Percentiles rank a stretch among this genome's conserved stretches.
phyloP scores from a whole-genome alignment of 1,284 basidiomycete genomes.

The Austroboletus niveus region DNA sequence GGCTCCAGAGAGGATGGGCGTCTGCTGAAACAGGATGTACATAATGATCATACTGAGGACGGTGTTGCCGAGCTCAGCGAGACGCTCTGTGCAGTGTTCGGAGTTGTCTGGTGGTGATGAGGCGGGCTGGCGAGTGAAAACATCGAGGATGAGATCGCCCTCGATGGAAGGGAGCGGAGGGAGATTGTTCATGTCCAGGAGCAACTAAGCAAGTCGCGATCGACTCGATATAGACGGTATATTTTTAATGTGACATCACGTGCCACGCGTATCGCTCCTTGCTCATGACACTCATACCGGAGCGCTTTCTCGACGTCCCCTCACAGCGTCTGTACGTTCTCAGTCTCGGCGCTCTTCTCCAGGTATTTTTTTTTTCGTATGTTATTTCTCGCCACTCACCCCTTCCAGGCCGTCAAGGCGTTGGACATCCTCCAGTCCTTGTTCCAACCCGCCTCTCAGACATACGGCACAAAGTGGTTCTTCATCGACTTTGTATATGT shows the following conservation, averaged over 20 bases:
- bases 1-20: slow-evolving; percentile 38
- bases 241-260: background rate
- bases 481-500: slow-evolving; percentile 65
- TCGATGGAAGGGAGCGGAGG: slow-evolving; percentile 42
- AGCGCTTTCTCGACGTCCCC: slow-evolving; percentile 53
- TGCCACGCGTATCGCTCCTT: slow-evolving; percentile 22
- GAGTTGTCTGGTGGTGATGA: slow-evolving; percentile 23
- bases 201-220: background rate
- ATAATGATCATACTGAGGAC: slow-evolving; percentile 46
- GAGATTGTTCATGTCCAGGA: slow-evolving; percentile 23
- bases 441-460: slow-evolving; percentile 40
- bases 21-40: slow-evolving; percentile 40
- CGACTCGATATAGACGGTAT: background rate
- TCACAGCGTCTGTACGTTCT: slow-evolving; percentile 58
- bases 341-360: slow-evolving; percentile 52
- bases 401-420: slow-evolving; percentile 46
- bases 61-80: slow-evolving; percentile 46
- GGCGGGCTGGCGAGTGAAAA: slow-evolving; percentile 41
- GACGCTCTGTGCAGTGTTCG: slow-evolving; percentile 46
- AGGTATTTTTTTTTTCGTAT: slow-evolving; percentile 34
- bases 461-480: slow-evolving; percentile 66
- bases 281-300: slow-evolving; percentile 45
- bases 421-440: slow-evolving; percentile 54
- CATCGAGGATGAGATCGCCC: slow-evolving; percentile 51
- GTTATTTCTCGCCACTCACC: slow-evolving; percentile 6